Base-by-base conservation (phyloP, 202 grass and related monocot genomes). In the Elaeis oleifera region DNA sequence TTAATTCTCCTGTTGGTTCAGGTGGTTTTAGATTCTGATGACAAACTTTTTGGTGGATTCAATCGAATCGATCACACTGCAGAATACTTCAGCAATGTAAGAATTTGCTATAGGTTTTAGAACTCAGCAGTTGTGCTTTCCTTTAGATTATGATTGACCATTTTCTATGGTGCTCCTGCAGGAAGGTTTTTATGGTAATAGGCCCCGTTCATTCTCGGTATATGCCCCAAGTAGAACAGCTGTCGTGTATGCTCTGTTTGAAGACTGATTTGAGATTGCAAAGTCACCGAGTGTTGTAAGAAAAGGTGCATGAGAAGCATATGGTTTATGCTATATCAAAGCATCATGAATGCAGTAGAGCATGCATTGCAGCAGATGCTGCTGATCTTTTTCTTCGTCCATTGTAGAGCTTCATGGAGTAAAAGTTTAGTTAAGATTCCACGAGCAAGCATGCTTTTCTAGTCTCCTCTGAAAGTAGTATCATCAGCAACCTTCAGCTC, bases 11-110 rank as follows among this genome's bases (percentile, higher is more conserved):
- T 22, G 28, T 31, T 31, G 36, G 9, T 74, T 71, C 69, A 99
- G 94, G 80, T 94, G 48, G 85, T 72, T 56, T 71, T 99, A 64
- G 94, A 99, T 76, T 99, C 94, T 2, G 94, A 99, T 36, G 88
- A 87, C 81, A 78, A 67, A 29, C 51, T 82, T n/a, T 99, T 94
- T 71, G 94, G 94, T 61, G 94, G 94, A 70, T 99, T 94, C 59
- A 67, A 76, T 59, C 79, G 88, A 61, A 85, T 99, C 58, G 74
- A 94, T 87, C 88, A 94, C 23, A 67, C 16, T 0, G 80, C 80
- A 36, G 85, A 99, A 26, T 87, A 81, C 78, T 99, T 99, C 70
- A 80, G 73, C 23, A 50, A 25, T 54, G 94, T 99, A 87, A 82
- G 88, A 36, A 48, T 64, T 70, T 69, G 31, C 61, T 68, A 32